phyloP scores from a whole-genome alignment of 2,329 filamentous ascomycete species.

The Teratosphaeriaceae sp. region DNA sequence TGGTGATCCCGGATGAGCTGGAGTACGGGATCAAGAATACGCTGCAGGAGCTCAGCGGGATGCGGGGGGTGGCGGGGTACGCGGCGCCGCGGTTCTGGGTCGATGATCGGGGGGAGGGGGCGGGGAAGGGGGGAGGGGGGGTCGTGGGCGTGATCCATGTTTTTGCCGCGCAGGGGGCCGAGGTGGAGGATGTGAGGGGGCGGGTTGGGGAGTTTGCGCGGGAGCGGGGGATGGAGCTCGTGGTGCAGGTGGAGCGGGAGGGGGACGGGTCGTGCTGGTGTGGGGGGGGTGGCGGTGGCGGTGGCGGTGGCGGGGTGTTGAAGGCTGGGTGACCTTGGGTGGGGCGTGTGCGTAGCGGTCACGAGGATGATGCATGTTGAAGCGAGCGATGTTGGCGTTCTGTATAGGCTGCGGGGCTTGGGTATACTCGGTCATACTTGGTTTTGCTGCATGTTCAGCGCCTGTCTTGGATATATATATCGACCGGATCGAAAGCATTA shows the following conservation, averaged over 20 bases:
- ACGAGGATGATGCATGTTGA: too few relatives aligned
- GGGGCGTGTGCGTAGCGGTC: too few relatives aligned
- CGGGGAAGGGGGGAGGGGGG: slow-evolving; percentile 27
- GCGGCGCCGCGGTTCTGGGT: slow-evolving; percentile 88
- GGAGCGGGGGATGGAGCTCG: slow-evolving; percentile 67
- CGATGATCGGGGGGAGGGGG: slow-evolving; percentile 57
- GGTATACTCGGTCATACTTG: too few relatives aligned
- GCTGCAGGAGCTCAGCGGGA: slow-evolving; percentile 71
- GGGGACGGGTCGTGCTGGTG: slow-evolving; percentile 64
- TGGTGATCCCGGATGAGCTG: slow-evolving; percentile 75
- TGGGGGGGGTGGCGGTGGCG: too few relatives aligned
- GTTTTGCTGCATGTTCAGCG: too few relatives aligned
- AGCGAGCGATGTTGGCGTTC: too few relatives aligned
- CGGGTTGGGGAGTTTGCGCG: slow-evolving; percentile 66
- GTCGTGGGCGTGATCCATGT: slow-evolving; percentile 83
- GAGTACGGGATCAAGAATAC: slow-evolving; percentile 87
- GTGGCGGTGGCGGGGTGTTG: background rate
- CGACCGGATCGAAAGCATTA: too few relatives aligned
- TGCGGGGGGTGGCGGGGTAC: slow-evolving; percentile 81
- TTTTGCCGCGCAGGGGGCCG: slow-evolving; percentile 62
- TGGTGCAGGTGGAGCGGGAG: slow-evolving; percentile 83
- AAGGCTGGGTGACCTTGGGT: slow-evolving; percentile 1
- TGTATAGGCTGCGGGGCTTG: too few relatives aligned
- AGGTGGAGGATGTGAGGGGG: slow-evolving; percentile 76
- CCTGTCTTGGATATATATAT: too few relatives aligned